These are phyloP conservation scores for Calycina marina DNA, from an alignment of 2,329 filamentous ascomycete species.

Conservation along the genomic window DNA sequence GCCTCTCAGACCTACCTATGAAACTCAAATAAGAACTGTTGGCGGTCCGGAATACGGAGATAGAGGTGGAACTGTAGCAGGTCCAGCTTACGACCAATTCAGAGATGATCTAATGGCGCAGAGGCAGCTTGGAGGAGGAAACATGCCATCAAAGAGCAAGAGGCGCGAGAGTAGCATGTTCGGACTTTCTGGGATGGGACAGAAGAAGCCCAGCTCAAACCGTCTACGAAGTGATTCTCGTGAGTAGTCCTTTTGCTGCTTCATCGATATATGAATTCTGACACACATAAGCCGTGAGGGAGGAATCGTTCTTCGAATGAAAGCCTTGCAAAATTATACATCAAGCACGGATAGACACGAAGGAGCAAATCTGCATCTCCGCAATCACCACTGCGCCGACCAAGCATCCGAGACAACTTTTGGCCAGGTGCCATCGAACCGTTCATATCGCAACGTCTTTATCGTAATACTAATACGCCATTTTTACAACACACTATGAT, in stretches of 20 bases:
- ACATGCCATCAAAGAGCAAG: slow-evolving; percentile 28
- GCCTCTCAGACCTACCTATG: slow-evolving; percentile 33
- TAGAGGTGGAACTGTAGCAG: slow-evolving; percentile 14
- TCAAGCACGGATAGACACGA: no score
- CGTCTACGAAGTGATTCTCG: slow-evolving; percentile 18
- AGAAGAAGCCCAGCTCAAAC: slow-evolving; percentile 18
- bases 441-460: background rate
- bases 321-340: no score
- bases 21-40: slow-evolving; percentile 20
- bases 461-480: slow-evolving; percentile 2
- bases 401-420: no score
- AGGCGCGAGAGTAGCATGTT: slow-evolving; percentile 49
- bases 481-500: background rate
- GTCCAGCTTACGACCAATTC: slow-evolving; percentile 27
- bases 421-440: no score
- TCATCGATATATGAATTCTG: slow-evolving; percentile 3
- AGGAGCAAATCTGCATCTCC: no score
- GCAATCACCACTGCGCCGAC: no score
- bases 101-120: slow-evolving; percentile 20
- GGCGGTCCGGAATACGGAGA: slow-evolving; percentile 21
- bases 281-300: slow-evolving; percentile 17
- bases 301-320: slow-evolving; percentile 19
- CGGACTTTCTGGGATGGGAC: slow-evolving; percentile 26
- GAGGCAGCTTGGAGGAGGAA: slow-evolving; percentile 20
- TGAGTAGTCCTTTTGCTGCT: slow-evolving; percentile 8